Conservation (phyloP, 371 early-diverging fungal species). For the Apophysomyces ossiformis region DNA sequence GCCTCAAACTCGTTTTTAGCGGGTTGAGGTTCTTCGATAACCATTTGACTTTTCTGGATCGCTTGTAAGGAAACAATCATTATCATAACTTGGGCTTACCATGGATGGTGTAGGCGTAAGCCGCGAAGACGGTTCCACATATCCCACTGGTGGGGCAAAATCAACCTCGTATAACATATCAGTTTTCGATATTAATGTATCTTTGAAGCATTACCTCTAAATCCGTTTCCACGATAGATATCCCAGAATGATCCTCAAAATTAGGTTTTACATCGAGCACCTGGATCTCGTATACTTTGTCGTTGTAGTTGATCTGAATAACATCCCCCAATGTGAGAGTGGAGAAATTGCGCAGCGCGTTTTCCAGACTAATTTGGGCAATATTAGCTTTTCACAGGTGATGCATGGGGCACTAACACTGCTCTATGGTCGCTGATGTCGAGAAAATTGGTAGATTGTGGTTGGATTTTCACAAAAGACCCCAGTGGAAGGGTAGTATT, state of each 20-base stretch:
- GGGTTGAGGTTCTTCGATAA: conserved; percentile 51
- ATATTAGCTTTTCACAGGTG: background rate
- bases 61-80: conserved; percentile 8
- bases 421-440: conserved; percentile 98
- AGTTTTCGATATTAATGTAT: background rate
- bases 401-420: conserved; percentile 64
- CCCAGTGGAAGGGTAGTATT: conserved; percentile 88
- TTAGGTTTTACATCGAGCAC: conserved; percentile 93
- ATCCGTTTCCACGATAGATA: conserved; percentile 99
- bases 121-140: conserved; percentile 79
- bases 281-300: conserved; percentile 85
- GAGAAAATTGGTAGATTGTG: conserved; percentile 97
- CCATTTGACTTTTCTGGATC: conserved; percentile 55
- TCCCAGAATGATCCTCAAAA: conserved; percentile 65
- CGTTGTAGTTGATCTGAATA: conserved; percentile 93
- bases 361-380: conserved; percentile 77
- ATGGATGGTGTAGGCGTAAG: conserved; percentile 46
- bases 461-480: conserved; percentile 95
- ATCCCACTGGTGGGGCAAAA: conserved; percentile 98
- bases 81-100: conserved; percentile 27
- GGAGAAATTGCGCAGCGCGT: conserved; percentile 93
- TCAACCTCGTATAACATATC: conserved; percentile 68
- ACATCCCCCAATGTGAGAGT: conserved; percentile 95
- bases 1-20: conserved; percentile 43
- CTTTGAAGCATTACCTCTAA: conserved; percentile 68